phyloP scores from a whole-genome alignment of 495 filamentous ascomycete genomes.

The Podospora sp. region DNA sequence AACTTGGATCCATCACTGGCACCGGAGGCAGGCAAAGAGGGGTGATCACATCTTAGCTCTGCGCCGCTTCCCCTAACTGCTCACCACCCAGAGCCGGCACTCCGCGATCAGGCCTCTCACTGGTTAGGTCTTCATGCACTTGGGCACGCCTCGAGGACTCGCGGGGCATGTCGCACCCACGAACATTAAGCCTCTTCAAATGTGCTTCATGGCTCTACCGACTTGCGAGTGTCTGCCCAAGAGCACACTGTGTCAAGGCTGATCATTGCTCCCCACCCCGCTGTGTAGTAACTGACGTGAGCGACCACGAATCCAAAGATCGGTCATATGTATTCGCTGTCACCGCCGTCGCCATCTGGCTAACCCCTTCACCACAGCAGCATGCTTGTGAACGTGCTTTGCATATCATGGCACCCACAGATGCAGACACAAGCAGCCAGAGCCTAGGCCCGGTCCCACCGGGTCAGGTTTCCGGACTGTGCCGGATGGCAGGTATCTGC shows the following conservation, averaged over 20 bases:
- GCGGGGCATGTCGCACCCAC: slow-evolving; percentile 8
- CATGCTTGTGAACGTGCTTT: background rate
- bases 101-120: slow-evolving; percentile 11
- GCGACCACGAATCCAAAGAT: background rate
- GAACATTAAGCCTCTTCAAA: slow-evolving; percentile 3
- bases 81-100: slow-evolving; percentile 13
- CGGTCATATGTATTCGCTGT: background rate
- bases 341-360: background rate
- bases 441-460: background rate
- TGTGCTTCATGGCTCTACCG: background rate
- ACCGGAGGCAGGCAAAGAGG: background rate
- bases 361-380: background rate
- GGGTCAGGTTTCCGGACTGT: slow-evolving; percentile 13
- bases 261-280: background rate
- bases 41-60: background rate
- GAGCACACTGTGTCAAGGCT: slow-evolving; percentile 7
- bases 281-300: slow-evolving; percentile 14
- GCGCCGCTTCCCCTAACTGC: background rate
- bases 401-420: background rate
- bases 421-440: background rate
- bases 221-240: background rate
- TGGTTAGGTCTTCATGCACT: slow-evolving; percentile 11
- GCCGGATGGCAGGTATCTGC: slow-evolving; percentile 2
- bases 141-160: background rate
- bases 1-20: background rate